phyloP scores from a whole-genome alignment of 768 basidiomycete species.

The Tulasnella calospora region DNA sequence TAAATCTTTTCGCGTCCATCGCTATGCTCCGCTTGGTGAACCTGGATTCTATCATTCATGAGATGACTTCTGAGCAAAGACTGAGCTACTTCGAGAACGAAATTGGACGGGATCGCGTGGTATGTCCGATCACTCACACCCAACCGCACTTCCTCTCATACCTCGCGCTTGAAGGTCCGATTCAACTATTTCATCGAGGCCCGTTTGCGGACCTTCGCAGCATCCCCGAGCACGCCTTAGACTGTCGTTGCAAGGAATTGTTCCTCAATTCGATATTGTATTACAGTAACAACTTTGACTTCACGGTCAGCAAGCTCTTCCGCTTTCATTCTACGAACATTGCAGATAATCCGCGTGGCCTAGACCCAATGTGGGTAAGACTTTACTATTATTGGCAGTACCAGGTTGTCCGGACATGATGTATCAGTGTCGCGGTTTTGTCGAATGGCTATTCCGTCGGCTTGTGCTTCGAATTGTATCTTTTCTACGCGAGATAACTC shows the following conservation, averaged over 20 bases:
- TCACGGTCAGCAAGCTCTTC: no score
- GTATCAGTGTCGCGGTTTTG: no score
- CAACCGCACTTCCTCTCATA: neutral
- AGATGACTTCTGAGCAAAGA: slow-evolving; percentile 46
- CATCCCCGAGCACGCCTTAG: neutral
- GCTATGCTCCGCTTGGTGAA: slow-evolving; percentile 53
- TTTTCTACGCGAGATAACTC: no score
- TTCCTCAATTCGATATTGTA: no score
- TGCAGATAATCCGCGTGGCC: no score
- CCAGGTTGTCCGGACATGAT: no score
- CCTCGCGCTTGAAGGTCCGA: neutral
- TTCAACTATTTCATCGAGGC: slow-evolving; percentile 11
- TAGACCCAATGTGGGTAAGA: no score
- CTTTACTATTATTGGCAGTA: no score
- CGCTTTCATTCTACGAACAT: no score
- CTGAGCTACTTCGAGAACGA: slow-evolving; percentile 44
- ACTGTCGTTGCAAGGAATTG: neutral
- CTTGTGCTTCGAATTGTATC: no score
- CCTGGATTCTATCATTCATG: slow-evolving; percentile 52
- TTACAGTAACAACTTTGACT: no score
- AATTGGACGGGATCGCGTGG: slow-evolving; percentile 51
- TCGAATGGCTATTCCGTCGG: no score
- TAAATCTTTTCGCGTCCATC: slow-evolving; percentile 69
- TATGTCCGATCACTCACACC: slow-evolving; percentile 37
- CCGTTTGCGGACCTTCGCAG: neutral